phyloP scores from a whole-genome alignment of 306 rosid genomes.

The Arachis stenosperma region DNA sequence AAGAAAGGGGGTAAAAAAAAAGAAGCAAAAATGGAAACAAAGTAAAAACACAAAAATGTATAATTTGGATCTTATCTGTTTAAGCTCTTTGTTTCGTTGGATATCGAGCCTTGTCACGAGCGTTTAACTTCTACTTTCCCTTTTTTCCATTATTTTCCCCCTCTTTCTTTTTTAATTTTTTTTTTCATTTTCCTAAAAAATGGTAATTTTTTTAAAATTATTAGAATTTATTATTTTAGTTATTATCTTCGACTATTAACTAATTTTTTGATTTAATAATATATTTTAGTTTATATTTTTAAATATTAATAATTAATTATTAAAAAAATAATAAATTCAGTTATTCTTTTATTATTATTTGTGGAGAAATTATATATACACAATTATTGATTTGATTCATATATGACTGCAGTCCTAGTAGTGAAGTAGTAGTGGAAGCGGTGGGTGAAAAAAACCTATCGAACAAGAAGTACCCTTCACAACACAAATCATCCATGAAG shows the following conservation, averaged over 20 bases:
- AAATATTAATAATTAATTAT: too few relatives aligned
- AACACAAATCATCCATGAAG: slow-evolving; percentile 52
- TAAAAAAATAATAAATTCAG: too few relatives aligned
- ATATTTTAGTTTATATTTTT: too few relatives aligned
- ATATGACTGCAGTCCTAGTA: not conserved
- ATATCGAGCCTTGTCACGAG: slow-evolving; percentile 60
- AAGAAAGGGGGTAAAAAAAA: not conserved
- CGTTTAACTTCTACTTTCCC: not conserved
- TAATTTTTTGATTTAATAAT: too few relatives aligned
- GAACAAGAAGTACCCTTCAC: not conserved
- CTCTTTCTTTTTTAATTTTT: not conserved
- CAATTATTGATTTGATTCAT: not conserved
- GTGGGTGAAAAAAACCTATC: not conserved
- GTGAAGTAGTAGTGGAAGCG: not conserved
- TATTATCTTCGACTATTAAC: too few relatives aligned
- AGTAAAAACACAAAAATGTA: slow-evolving; percentile 29
- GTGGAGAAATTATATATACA: not conserved
- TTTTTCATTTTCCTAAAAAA: not conserved
- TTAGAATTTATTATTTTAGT: too few relatives aligned
- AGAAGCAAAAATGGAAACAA: not conserved
- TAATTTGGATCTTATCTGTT: slow-evolving; percentile 50
- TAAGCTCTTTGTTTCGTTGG: slow-evolving; percentile 48
- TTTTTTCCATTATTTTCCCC: not conserved
- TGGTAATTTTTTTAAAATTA: not conserved
- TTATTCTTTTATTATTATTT: too few relatives aligned